Percentiles rank a stretch among this genome's conserved stretches.
These are phyloP conservation scores for Lactarius hatsudake DNA, from an alignment of 768 basidiomycete genomes.

Conservation along the genomic window DNA sequence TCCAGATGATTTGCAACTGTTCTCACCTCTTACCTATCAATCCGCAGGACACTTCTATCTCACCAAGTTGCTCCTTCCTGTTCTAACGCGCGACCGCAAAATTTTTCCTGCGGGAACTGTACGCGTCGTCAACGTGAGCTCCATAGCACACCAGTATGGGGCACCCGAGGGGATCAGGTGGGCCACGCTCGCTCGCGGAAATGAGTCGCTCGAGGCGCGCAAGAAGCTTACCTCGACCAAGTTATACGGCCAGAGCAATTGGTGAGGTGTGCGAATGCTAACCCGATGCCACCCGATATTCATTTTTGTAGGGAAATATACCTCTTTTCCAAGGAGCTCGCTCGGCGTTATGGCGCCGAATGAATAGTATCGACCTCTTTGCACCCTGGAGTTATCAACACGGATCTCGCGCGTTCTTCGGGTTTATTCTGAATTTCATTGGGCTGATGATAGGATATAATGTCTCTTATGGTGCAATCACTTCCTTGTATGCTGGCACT, in stretches of 20 bases:
- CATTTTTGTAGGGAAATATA: constrained; percentile 27
- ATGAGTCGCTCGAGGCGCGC: constrained; percentile 4
- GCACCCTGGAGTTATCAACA: constrained; percentile 5
- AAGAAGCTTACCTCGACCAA: neutral
- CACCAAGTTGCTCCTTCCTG: constrained; percentile 32
- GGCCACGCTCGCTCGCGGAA: neutral
- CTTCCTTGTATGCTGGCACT: constrained; percentile 11
- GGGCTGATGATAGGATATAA: neutral
- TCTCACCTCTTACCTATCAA: neutral
- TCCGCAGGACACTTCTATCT: constrained; percentile 27
- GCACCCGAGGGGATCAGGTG: constrained; percentile 7
- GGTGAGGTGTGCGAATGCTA: neutral
- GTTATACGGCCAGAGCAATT: constrained; percentile 20
- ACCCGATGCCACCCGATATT: neutral
- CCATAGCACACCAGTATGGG: neutral
- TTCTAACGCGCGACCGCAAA: constrained; percentile 26
- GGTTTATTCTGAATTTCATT: neutral
- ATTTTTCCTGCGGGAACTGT: constrained; percentile 18
- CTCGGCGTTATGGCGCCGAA: constrained; percentile 29
- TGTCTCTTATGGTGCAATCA: neutral
- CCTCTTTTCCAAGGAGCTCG: constrained; percentile 32
- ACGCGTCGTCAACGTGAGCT: constrained; percentile 32
- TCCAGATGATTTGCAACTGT: too few species aligned
- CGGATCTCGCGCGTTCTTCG: constrained; percentile 1
- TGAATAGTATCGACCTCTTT: constrained; percentile 28